These are phyloP conservation scores for Calophaca sinica DNA, from an alignment of 306 rosid species.

Conservation along the genomic window DNA sequence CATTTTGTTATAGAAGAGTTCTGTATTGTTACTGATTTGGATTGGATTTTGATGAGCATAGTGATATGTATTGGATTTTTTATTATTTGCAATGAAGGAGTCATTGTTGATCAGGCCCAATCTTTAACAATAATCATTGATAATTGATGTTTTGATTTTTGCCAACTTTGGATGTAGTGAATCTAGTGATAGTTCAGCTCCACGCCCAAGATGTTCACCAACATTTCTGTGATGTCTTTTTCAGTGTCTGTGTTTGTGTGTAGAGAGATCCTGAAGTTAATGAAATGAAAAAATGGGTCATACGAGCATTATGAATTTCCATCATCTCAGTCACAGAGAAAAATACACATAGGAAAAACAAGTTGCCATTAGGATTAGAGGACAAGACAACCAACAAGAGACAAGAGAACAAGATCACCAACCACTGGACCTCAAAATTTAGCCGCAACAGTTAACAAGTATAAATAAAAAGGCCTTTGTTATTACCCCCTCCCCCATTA, in stretches of 20 bases:
- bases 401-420: too few species aligned
- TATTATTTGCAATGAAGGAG: conserved; percentile 27
- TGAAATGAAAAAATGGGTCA: neutral
- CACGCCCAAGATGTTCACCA: neutral
- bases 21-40: conserved; percentile 61
- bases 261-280: neutral
- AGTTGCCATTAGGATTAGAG: too few species aligned
- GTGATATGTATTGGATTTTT: conserved; percentile 35
- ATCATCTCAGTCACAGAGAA: too few species aligned
- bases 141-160: neutral
- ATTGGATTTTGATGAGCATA: conserved; percentile 47
- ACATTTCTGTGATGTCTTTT: neutral
- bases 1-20: conserved; percentile 52
- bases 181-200: neutral
- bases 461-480: too few species aligned
- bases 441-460: too few species aligned
- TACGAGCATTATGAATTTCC: too few species aligned
- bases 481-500: too few species aligned
- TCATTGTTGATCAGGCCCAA: conserved; percentile 15
- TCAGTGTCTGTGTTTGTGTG: neutral
- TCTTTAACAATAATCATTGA: neutral
- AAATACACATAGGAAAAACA: too few species aligned
- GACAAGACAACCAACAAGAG: too few species aligned
- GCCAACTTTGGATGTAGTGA: neutral
- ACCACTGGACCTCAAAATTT: too few species aligned